Evolutionary conservation across 2,329 filamentous ascomycete species (phyloP), one percentile per base, ranked within the genome.

Genomic region (Fusarium oligoseptatum): DNA sequence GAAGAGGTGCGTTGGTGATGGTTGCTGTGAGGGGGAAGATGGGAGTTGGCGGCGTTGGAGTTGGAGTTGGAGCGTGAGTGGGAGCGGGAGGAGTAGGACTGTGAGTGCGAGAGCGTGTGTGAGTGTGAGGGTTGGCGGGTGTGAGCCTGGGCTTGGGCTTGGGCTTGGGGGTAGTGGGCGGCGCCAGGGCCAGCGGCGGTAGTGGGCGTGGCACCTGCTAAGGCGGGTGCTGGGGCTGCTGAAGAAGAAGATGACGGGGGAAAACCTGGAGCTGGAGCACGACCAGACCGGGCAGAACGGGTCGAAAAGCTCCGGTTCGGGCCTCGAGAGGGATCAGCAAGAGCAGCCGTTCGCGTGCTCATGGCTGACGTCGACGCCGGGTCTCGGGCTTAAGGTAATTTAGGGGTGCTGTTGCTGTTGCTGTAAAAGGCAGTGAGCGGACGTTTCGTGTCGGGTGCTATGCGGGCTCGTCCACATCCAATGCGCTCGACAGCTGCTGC

Each of bases 1-100:
- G 85, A 84, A 78, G 82, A 74, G 77, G 80, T 82, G 74, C 81
- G 83, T 68, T 82, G 83, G 76, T 83, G 84, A 70, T 81, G 81
- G 24, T 74, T 74, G 55, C 74, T 76, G 67, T 73, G 73, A 64
- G 76, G 70, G 65, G 67, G 64, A 58, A 70, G 62, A 74, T 77
- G 67, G 65, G 77, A 71, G 77, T 79, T 70, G 75, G 70, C 76
- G 75, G 70, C 76, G 80, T 74, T 72, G 68, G 78, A 69, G 64
- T 68, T 64, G 64, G 77, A 73, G 64, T 73, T 71, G 60, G 77
- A 76, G 73, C 67, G 70, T 52, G 76, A 72, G 71, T 69, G 75
- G 64, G 77, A 78, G 67, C 73, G 77, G 60, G 73, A 68, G 63
- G 71, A 72, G 62, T 70, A 73, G 41, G 72, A 63, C 45, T 74